Evolutionary conservation across 2,329 filamentous ascomycete genomes (phyloP), one percentile per base, ranked within the genome.

Genomic region (Hypoxylon sp.): DNA sequence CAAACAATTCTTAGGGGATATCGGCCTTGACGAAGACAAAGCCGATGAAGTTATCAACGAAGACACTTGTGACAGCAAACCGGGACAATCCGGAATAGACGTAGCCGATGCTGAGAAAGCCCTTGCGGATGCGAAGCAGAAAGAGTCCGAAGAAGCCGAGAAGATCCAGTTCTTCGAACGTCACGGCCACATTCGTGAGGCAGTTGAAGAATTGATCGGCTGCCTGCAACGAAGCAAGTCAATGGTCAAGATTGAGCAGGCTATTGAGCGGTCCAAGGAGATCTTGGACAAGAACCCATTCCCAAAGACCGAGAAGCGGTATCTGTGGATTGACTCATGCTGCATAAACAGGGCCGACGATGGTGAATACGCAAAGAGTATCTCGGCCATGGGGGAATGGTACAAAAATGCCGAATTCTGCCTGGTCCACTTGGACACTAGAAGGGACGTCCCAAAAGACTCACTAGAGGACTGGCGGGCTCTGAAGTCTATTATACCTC

Each of bases 291-390:
- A 52, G 5, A 75, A 74, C 36, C 63, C 74, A 1, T 77, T 77
- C 21, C 67, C 71, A 17, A 63, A 36, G 5, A 70, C 72, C 4
- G 73, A 72, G 34, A 76, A 73, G 45, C 67, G 70, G 17, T 79
- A 78, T 51, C 21, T 79, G 11, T 79, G 77, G 77, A 73, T 73
- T 5, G 77, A 79, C 61, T 76, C 76, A 1, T 77, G 75, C 63
- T 79, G 77, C 60, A 79, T 79, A 57, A 73, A 79, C 68, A 78
- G 75, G 46, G 58, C 57, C 2, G 72, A 78, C 58, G 71, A 65
- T 43, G 73, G 71, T 19, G 77, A 79, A 66, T 70, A 77, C 4
- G 72, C 64, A 28, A 73, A 74, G 59, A 77, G 76, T 10, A 70
- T 79, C 30, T 75, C 77, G 2, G 70, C 75, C 34, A 79, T 78